phyloP scores from a whole-genome alignment of 768 basidiomycete species.

The Pleurotus eryngii region DNA sequence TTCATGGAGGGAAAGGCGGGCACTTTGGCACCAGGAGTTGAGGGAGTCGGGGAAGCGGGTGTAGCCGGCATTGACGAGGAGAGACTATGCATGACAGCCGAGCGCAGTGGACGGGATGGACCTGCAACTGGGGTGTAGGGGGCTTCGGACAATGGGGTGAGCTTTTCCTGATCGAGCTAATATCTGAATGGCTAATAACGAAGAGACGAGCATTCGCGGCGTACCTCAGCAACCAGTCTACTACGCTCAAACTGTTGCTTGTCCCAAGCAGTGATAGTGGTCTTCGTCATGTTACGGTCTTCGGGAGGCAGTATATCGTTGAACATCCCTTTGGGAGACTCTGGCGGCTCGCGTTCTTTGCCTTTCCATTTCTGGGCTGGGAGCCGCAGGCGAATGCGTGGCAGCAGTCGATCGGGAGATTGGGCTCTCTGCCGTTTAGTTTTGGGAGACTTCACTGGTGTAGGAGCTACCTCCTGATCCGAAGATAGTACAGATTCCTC shows the following conservation, averaged over 20 bases:
- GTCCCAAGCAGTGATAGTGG: slow-evolving; percentile 57
- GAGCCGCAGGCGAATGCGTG: slow-evolving; percentile 52
- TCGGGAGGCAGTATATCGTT: slow-evolving; percentile 72
- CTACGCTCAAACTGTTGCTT: slow-evolving; percentile 72
- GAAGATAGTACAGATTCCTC: slow-evolving; percentile 13
- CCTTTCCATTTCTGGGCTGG: slow-evolving; percentile 60
- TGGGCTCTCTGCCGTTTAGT: slow-evolving; percentile 47
- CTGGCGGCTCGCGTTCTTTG: slow-evolving; percentile 67
- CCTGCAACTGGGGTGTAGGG: slow-evolving; percentile 15
- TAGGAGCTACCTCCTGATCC: slow-evolving; percentile 20
- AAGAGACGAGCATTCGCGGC: slow-evolving; percentile 18
- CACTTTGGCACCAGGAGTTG: slow-evolving; percentile 33
- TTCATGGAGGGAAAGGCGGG: slow-evolving; percentile 21
- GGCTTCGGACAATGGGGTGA: slow-evolving; percentile 31
- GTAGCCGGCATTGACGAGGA: slow-evolving; percentile 36
- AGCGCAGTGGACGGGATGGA: slow-evolving; percentile 53
- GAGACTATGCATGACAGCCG: slow-evolving; percentile 43
- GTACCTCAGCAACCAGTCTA: slow-evolving; percentile 70
- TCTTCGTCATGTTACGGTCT: slow-evolving; percentile 74
- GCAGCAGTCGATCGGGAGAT: slow-evolving; percentile 33
- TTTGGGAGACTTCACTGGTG: slow-evolving; percentile 24
- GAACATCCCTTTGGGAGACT: slow-evolving; percentile 58
- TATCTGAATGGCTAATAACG: slow-evolving; percentile 2
- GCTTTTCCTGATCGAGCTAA: slow-evolving; percentile 39
- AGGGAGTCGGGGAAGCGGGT: slow-evolving; percentile 31